These are phyloP conservation scores for Zygoascus flipseniorum DNA, from an alignment of 805 yeast genomes.

Conservation along the genomic window DNA sequence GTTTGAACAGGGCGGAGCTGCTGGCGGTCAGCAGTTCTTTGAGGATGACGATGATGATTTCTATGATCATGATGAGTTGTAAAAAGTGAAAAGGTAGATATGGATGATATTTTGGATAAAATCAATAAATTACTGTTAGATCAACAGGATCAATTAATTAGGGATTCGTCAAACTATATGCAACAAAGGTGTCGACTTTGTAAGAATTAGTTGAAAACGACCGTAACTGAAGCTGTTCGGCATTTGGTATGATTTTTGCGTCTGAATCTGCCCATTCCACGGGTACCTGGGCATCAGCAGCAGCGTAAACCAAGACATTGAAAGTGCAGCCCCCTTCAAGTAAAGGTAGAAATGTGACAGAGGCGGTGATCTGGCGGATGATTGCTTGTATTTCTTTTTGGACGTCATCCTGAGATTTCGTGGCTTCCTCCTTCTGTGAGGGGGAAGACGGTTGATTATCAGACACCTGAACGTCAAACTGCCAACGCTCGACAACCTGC, in stretches of 20 bases:
- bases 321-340: constrained; percentile 63
- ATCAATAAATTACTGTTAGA: neutral
- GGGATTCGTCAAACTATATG: constrained; percentile 33
- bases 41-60: constrained; percentile 50
- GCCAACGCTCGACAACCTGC: constrained; percentile 79
- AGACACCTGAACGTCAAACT: constrained; percentile 53
- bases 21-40: constrained; percentile 35
- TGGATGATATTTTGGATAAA: neutral
- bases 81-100: constrained; percentile 6
- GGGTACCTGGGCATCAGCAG: constrained; percentile 53
- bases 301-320: constrained; percentile 77
- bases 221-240: constrained; percentile 62
- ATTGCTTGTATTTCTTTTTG: constrained; percentile 77
- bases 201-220: constrained; percentile 62
- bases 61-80: constrained; percentile 59
- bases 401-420: constrained; percentile 38
- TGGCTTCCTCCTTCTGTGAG: neutral
- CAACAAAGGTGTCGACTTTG: constrained; percentile 64
- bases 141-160: neutral
- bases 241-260: constrained; percentile 45
- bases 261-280: constrained; percentile 80
- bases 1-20: constrained; percentile 48
- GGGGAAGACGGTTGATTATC: neutral
- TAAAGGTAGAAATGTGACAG: constrained; percentile 77
- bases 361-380: constrained; percentile 80